Conservation (phyloP, 2,329 filamentous ascomycete genomes). For the Ceratocystis colombiana region DNA sequence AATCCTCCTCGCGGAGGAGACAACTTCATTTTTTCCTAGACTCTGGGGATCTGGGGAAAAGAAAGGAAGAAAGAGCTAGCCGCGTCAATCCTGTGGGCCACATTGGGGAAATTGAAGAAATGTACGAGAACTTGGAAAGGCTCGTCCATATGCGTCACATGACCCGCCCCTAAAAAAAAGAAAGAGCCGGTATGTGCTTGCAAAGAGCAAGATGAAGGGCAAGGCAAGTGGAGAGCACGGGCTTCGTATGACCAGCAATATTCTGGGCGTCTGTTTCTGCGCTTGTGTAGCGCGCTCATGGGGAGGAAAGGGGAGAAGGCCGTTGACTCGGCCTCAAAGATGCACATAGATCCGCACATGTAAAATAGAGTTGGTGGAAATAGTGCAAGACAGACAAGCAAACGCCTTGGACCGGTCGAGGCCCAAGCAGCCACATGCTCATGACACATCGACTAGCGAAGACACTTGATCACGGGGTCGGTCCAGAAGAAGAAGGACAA, state of each 20-base stretch:
- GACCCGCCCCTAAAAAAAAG: not conserved
- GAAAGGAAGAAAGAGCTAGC: slow-evolving; percentile 2
- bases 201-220: not conserved
- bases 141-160: not conserved
- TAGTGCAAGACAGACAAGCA: not conserved
- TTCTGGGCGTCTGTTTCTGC: slow-evolving; percentile 4
- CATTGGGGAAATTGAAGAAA: not conserved
- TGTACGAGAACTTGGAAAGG: not conserved
- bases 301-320: not conserved
- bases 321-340: not conserved
- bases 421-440: not conserved
- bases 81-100: not conserved
- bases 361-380: not conserved
- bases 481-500: not conserved
- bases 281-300: slow-evolving; percentile 5
- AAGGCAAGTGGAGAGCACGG: not conserved
- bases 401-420: not conserved
- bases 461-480: not conserved
- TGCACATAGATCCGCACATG: not conserved
- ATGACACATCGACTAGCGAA: not conserved
- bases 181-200: not conserved
- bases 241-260: not conserved
- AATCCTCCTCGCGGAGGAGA: slow-evolving; percentile 11
- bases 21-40: not conserved
- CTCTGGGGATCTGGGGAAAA: slow-evolving; percentile 7